Conservation (phyloP, 1,139 yeast genomes). For the Komagataea norvegica region DNA sequence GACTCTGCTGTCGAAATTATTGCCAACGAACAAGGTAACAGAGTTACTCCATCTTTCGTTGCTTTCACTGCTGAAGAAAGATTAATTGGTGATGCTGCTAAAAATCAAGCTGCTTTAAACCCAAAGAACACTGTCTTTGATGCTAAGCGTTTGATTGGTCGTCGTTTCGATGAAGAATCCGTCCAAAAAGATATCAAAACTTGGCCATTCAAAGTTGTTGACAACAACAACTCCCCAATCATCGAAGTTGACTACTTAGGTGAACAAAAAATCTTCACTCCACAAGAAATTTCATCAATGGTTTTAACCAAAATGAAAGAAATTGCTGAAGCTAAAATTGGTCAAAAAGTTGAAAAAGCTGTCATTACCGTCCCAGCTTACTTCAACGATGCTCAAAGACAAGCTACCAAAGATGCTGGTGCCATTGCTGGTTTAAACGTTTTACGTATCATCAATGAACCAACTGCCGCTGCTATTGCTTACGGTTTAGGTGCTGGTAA, state of each 20-base stretch:
- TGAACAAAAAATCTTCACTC: constrained; percentile 89
- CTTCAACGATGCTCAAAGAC: constrained; percentile 97
- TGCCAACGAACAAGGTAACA: constrained; percentile 99
- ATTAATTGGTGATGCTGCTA: constrained; percentile 97
- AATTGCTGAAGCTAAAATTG: constrained; percentile 94
- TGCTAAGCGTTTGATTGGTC: constrained; percentile 97
- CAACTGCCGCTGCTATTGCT: constrained; percentile 98
- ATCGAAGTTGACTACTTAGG: constrained; percentile 91
- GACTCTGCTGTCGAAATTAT: constrained; percentile 92
- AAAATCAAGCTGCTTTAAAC: constrained; percentile 98
- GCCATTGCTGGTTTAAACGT: constrained; percentile 96
- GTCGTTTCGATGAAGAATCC: constrained; percentile 84
- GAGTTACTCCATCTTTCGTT: constrained; percentile 97
- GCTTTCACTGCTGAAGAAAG: constrained; percentile 97
- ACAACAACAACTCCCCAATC: constrained; percentile 81
- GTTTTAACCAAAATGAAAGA: constrained; percentile 97
- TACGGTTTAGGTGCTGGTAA: constrained; percentile 96
- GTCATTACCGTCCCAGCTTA: constrained; percentile 96
- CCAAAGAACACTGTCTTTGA: constrained; percentile 95
- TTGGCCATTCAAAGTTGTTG: constrained; percentile 94
- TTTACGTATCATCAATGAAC: constrained; percentile 94
- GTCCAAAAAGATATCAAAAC: constrained; percentile 95
- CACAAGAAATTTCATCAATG: constrained; percentile 96
- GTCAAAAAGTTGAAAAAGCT: constrained; percentile 90
- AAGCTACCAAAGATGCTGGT: constrained; percentile 98